A percentile compares a stretch with the other conserved stretches of the same genome.
These are phyloP conservation scores for Sporothrix humicola DNA, from an alignment of 2,329 filamentous ascomycete genomes.

Conservation along the genomic window DNA sequence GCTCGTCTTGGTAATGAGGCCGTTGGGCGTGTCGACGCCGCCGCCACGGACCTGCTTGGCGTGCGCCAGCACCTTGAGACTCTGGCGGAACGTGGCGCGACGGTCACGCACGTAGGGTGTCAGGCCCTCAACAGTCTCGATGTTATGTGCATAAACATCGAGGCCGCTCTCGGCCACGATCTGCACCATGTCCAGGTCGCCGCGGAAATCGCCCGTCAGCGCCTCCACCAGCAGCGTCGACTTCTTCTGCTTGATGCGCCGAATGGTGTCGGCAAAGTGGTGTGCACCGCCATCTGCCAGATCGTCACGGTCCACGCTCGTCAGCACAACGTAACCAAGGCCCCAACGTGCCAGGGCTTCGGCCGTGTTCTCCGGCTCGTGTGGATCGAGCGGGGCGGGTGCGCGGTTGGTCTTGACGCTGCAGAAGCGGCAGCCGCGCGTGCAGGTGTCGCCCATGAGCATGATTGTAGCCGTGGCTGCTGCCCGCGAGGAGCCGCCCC, in stretches of 20 bases:
- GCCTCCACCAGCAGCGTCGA: slow-evolving; percentile 80
- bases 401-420: slow-evolving; percentile 86
- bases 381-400: slow-evolving; percentile 82
- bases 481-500: slow-evolving; percentile 87
- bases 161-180: slow-evolving; percentile 85
- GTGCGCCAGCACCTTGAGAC: slow-evolving; percentile 75
- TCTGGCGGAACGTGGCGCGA: slow-evolving; percentile 87
- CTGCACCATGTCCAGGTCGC: slow-evolving; percentile 84
- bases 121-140: slow-evolving; percentile 91
- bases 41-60: slow-evolving; percentile 75
- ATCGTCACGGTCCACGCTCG: slow-evolving; percentile 92
- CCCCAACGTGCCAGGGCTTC: slow-evolving; percentile 94
- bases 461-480: slow-evolving; percentile 97
- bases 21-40: slow-evolving; percentile 48
- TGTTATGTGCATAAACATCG: slow-evolving; percentile 96
- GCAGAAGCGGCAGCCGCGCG: slow-evolving; percentile 94
- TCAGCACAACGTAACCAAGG: slow-evolving; percentile 92
- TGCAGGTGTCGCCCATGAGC: slow-evolving; percentile 99
- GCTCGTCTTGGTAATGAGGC: slow-evolving; percentile 96
- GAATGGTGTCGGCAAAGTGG: slow-evolving; percentile 93
- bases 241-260: slow-evolving; percentile 86
- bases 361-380: slow-evolving; percentile 95
- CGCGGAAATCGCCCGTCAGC: slow-evolving; percentile 84
- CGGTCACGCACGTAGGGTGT: slow-evolving; percentile 91
- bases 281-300: slow-evolving; percentile 83